Evolutionary conservation across 2,329 filamentous ascomycete species (phyloP).

Genomic region (Calonectria pseudoturangicola): DNA sequence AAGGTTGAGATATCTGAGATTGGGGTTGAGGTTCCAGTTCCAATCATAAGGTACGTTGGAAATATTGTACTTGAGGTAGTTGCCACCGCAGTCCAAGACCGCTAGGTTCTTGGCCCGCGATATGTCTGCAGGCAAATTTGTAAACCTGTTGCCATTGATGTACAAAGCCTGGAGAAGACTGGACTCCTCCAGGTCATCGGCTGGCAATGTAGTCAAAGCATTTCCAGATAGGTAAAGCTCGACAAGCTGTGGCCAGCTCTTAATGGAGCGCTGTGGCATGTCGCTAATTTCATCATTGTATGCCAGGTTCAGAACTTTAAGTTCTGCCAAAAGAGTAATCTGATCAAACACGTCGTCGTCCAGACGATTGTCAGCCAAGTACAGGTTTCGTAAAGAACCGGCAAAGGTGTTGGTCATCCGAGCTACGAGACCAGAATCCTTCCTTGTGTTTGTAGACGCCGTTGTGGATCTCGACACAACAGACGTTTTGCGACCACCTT

Average conservation of each 20-base stretch:
- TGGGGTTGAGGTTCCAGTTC: slow-evolving; percentile 99
- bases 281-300: slow-evolving; percentile 94
- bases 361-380: slow-evolving; percentile 93
- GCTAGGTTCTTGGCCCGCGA: slow-evolving; percentile 94
- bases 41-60: slow-evolving; percentile 99
- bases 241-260: slow-evolving; percentile 90
- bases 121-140: slow-evolving; percentile 94
- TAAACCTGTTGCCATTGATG: slow-evolving; percentile 98
- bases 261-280: slow-evolving; percentile 90
- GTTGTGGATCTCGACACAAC: slow-evolving; percentile 81
- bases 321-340: slow-evolving; percentile 85
- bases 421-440: slow-evolving; percentile 91
- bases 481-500: slow-evolving; percentile 89
- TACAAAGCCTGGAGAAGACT: slow-evolving; percentile 92
- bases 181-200: slow-evolving; percentile 94
- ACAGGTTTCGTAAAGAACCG: slow-evolving; percentile 87
- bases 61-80: slow-evolving; percentile 97
- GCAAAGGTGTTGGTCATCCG: slow-evolving; percentile 91
- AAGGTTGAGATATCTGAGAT: slow-evolving; percentile 94
- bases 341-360: slow-evolving; percentile 98
- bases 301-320: slow-evolving; percentile 92
- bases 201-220: slow-evolving; percentile 91
- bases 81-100: slow-evolving; percentile 95
- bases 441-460: slow-evolving; percentile 76
- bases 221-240: slow-evolving; percentile 98